Evolutionary conservation across 345 rosid genomes (phyloP).

Genomic region (Luvunga scandens): DNA sequence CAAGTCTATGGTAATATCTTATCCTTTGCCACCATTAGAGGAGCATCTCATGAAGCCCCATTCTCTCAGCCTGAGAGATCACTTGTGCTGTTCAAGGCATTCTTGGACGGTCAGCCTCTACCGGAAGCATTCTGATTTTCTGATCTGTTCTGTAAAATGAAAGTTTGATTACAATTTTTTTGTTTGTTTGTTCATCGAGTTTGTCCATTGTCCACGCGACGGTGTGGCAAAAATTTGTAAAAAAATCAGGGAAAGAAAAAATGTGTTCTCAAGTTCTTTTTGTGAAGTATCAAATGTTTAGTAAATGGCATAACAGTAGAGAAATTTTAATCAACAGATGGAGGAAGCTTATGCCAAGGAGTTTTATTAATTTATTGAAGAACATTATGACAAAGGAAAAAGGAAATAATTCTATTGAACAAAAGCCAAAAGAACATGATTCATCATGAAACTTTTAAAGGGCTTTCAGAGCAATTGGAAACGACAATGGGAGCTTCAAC

Average conservation of each 20-base stretch:
- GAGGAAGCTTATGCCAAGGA: background rate
- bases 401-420: background rate
- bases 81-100: slow-evolving; percentile 73
- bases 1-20: slow-evolving; percentile 77
- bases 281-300: background rate
- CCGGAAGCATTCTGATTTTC: slow-evolving; percentile 69
- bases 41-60: slow-evolving; percentile 96
- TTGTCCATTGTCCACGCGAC: slow-evolving; percentile 25
- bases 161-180: slow-evolving; percentile 25
- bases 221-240: slow-evolving; percentile 26
- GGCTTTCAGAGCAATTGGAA: slow-evolving; percentile 21
- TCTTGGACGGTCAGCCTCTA: slow-evolving; percentile 55
- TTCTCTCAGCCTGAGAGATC: slow-evolving; percentile 97
- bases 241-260: slow-evolving; percentile 17
- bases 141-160: slow-evolving; percentile 24
- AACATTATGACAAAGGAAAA: background rate
- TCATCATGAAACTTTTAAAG: slow-evolving; percentile 22
- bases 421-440: background rate
- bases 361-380: background rate
- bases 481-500: slow-evolving; percentile 74
- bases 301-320: background rate
- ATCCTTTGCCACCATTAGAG: slow-evolving; percentile 94
- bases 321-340: background rate
- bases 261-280: background rate
- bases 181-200: slow-evolving; percentile 14